These are phyloP conservation scores for Oryza australiensis DNA, from an alignment of 176 grass and related monocot genomes.

Conservation along the genomic window DNA sequence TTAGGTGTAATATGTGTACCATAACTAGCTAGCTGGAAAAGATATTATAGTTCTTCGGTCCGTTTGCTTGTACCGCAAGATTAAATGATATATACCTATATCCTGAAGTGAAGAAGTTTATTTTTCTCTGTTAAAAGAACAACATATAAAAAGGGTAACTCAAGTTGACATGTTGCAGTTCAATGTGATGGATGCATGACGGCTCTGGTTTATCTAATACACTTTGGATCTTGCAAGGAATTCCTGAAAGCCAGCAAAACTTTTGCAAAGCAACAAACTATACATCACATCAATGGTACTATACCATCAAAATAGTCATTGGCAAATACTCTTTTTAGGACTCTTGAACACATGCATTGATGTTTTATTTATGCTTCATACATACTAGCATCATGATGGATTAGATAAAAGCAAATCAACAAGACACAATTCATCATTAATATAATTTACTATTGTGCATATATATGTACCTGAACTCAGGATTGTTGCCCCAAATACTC, in stretches of 20 bases:
- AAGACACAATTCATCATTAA: neutral
- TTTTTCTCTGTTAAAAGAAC: neutral
- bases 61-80: neutral
- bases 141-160: neutral
- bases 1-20: neutral
- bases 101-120: neutral
- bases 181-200: constrained; percentile 2
- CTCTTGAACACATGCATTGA: neutral
- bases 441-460: neutral
- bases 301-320: neutral
- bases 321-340: neutral
- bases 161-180: constrained; percentile 22
- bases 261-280: constrained; percentile 3
- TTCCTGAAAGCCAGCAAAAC: constrained; percentile 15
- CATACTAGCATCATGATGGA: neutral
- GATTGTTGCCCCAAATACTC: neutral
- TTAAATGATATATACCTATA: neutral
- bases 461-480: neutral
- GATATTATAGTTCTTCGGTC: neutral
- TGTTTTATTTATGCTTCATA: neutral
- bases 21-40: neutral
- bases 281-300: constrained; percentile 22
- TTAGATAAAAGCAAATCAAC: neutral
- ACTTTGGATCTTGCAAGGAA: constrained; percentile 26
- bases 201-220: neutral